Percentiles rank a stretch among this genome's conserved stretches.
phyloP scores from a whole-genome alignment of 176 grass and related monocot species.

The Oryza glaberrima region DNA sequence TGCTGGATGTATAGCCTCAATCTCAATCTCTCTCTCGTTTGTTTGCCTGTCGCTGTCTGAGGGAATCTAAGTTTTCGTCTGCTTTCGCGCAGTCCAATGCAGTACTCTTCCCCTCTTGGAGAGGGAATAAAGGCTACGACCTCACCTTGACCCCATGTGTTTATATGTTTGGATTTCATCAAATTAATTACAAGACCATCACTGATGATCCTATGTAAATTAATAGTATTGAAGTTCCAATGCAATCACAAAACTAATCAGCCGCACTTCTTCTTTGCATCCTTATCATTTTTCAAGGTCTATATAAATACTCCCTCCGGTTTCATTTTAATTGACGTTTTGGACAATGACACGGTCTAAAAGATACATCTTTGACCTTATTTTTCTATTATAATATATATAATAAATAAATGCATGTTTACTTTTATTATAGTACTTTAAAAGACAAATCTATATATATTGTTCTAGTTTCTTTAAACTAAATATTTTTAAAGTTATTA shows the following conservation, averaged over 20 bases:
- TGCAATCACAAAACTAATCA: neutral
- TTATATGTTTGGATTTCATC: conserved; percentile 31
- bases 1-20: neutral
- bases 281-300: neutral
- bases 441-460: too few relatives aligned
- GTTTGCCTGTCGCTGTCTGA: conserved; percentile 60
- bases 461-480: too few relatives aligned
- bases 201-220: neutral
- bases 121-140: conserved; percentile 72
- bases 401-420: too few relatives aligned
- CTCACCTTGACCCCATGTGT: conserved; percentile 47
- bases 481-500: too few relatives aligned
- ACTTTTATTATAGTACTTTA: too few relatives aligned
- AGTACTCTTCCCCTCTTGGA: conserved; percentile 41
- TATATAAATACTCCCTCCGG: neutral
- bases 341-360: too few relatives aligned
- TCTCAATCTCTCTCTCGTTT: neutral
- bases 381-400: too few relatives aligned
- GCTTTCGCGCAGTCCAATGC: conserved; percentile 72
- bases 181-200: conserved; percentile 4
- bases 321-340: too few relatives aligned
- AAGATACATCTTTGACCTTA: too few relatives aligned
- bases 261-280: neutral
- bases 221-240: neutral
- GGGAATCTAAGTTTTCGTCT: conserved; percentile 89